These are phyloP conservation scores for Bolboschoenus planiculmis DNA, from an alignment of 176 grass and related monocot species.

Conservation along the genomic window DNA sequence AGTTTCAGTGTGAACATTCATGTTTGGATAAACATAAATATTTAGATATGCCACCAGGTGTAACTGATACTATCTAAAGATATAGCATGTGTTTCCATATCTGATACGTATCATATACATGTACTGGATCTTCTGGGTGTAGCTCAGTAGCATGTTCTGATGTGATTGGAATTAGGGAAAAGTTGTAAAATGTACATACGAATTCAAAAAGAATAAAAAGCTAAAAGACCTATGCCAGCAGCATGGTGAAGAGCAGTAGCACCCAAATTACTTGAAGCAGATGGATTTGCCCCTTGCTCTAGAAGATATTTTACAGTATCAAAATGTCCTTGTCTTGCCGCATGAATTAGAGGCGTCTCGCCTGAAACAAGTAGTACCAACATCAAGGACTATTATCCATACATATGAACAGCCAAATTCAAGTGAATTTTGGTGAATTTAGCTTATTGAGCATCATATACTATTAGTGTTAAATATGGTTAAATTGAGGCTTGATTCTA, in stretches of 20 bases:
- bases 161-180: not conserved
- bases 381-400: not conserved
- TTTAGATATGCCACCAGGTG: not conserved
- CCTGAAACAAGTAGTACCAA: conserved; percentile 24
- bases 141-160: not conserved
- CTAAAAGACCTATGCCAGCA: conserved; percentile 63
- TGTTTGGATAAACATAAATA: not conserved
- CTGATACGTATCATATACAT: not conserved
- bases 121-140: not conserved
- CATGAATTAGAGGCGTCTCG: conserved; percentile 92
- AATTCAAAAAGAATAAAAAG: not conserved
- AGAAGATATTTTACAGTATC: conserved; percentile 66
- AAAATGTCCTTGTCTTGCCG: conserved; percentile 54
- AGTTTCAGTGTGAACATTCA: no score
- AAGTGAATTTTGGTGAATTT: not conserved
- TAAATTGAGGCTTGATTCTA: not conserved
- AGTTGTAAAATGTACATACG: not conserved
- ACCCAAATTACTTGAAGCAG: conserved; percentile 51
- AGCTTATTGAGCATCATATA: not conserved
- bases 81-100: not conserved
- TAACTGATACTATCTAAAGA: not conserved
- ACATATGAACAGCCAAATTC: not conserved
- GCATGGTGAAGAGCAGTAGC: conserved; percentile 83
- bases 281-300: conserved; percentile 58
- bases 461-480: not conserved